Evolutionary conservation across 345 rosid species (phyloP), one percentile per base, ranked within the genome.

Genomic region (Capsella bursapastoris): DNA sequence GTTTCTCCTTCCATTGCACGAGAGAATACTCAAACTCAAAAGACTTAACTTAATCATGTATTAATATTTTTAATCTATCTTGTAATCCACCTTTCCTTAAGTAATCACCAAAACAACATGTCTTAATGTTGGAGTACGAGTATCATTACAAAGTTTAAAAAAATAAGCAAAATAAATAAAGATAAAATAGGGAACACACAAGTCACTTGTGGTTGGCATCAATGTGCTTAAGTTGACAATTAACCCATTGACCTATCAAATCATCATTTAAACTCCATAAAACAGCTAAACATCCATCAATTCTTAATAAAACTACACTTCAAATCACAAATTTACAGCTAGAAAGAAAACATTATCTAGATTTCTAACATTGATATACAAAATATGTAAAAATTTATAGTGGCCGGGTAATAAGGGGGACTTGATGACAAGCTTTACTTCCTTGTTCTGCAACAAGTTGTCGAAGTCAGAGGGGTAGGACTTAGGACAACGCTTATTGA

Each of bases 121-220:
- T 35, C 29, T 35, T 16, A 38, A 22, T 7, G 25, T 48, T 37
- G 53, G 15, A 61, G 16, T 71, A 37, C n/a, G 25, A 38, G 18
- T 38, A 40, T 40, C 25, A 22, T 61, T 7, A 9, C 10, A 37
- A 27, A 16, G 14, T 16, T 31, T 50, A 11, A 50, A 7, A 7
- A 62, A 72, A 61, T 50, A 71, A 12, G 4, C 32, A 44, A 48
- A 16, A 38, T 1, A 40, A 40, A 40, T 40, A 8, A 8, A 38
- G 16, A 61, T 29, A 53, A 52, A 52, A 8, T 34, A 64, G 18
- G 77, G 48, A 44, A 44, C 70, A 52, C 76, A 52, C 76, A 55
- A 64, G 71, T 73, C 56, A 72, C 62, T 52, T 62, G 27, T 34
- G 64, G 77, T 55, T 73, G 77, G 77, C 77, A 73, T 73, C 49